These are phyloP conservation scores for Exophiala xenobiotica DNA, from an alignment of 2,329 filamentous ascomycete species.

Conservation along the genomic window DNA sequence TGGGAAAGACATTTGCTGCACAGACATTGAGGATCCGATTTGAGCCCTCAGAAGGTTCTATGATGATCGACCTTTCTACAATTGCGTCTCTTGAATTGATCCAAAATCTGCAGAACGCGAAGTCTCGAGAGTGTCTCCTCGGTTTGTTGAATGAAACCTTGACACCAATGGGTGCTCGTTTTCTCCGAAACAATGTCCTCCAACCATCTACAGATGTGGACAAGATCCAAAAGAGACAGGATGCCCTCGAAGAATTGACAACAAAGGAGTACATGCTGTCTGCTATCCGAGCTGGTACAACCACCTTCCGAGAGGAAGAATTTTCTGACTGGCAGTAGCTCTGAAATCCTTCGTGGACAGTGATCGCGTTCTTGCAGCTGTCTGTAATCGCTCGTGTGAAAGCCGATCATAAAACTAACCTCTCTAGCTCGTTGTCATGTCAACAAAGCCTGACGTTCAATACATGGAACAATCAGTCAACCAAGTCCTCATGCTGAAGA, in stretches of 20 bases:
- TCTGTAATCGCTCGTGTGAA: no score
- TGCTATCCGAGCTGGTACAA: slow-evolving; percentile 65
- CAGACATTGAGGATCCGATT: slow-evolving; percentile 85
- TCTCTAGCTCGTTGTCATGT: slow-evolving; percentile 70
- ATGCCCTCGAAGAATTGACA: slow-evolving; percentile 79
- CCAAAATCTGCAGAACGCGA: slow-evolving; percentile 75
- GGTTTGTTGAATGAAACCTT: slow-evolving; percentile 80
- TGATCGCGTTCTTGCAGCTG: slow-evolving; percentile 75
- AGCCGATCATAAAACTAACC: no score
- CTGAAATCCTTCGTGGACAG: slow-evolving; percentile 74
- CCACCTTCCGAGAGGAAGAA: slow-evolving; percentile 23
- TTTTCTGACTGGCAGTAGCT: slow-evolving; percentile 46
- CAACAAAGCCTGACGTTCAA: slow-evolving; percentile 63
- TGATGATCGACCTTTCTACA: slow-evolving; percentile 92
- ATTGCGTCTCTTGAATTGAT: slow-evolving; percentile 86
- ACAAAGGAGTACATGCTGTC: slow-evolving; percentile 83
- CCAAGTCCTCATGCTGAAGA: slow-evolving; percentile 81
- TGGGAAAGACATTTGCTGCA: slow-evolving; percentile 67
- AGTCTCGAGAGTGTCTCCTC: slow-evolving; percentile 79
- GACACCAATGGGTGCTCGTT: slow-evolving; percentile 83
- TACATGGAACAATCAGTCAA: slow-evolving; percentile 80
- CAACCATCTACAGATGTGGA: slow-evolving; percentile 76
- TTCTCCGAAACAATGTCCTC: slow-evolving; percentile 80
- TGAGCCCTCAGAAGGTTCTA: slow-evolving; percentile 82
- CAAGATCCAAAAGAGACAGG: slow-evolving; percentile 70